Evolutionary conservation across 2,329 filamentous ascomycete species (phyloP).

Genomic region (Aspergillus thermomutatus): DNA sequence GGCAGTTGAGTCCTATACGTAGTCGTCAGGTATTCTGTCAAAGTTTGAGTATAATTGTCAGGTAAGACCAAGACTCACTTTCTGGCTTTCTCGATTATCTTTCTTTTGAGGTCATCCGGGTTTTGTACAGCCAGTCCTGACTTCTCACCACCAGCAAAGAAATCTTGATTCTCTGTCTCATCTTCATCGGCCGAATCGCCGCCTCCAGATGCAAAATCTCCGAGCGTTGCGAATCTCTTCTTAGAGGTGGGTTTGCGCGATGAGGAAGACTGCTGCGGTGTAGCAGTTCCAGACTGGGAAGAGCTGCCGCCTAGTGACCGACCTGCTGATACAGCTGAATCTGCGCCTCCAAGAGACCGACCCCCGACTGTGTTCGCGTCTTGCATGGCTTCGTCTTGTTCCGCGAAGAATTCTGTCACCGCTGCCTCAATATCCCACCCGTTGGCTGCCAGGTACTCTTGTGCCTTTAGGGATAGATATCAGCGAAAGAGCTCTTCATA

Average conservation of each 20-base stretch:
- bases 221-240: slow-evolving; percentile 49
- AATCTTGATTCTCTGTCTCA: slow-evolving; percentile 52
- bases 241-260: slow-evolving; percentile 28
- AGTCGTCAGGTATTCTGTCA: slow-evolving; percentile 1
- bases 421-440: slow-evolving; percentile 66
- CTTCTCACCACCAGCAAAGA: slow-evolving; percentile 65
- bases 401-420: slow-evolving; percentile 58
- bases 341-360: slow-evolving; percentile 21
- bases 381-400: slow-evolving; percentile 40
- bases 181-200: slow-evolving; percentile 49
- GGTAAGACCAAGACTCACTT: slow-evolving; percentile 16
- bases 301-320: slow-evolving; percentile 32
- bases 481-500: not conserved
- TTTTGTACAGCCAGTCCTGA: slow-evolving; percentile 66
- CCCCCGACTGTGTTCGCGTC: slow-evolving; percentile 28
- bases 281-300: slow-evolving; percentile 27
- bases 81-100: slow-evolving; percentile 48
- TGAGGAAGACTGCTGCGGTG: slow-evolving; percentile 25
- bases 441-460: slow-evolving; percentile 62
- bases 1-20: slow-evolving; percentile 27
- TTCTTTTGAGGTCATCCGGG: slow-evolving; percentile 54
- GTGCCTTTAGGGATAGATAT: slow-evolving; percentile 50
- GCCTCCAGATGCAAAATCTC: slow-evolving; percentile 41
- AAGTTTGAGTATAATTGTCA: not conserved
- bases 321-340: slow-evolving; percentile 23